These are phyloP conservation scores for Coniochaeta hoffmannii DNA, from an alignment of 2,329 filamentous ascomycete genomes.

Conservation along the genomic window DNA sequence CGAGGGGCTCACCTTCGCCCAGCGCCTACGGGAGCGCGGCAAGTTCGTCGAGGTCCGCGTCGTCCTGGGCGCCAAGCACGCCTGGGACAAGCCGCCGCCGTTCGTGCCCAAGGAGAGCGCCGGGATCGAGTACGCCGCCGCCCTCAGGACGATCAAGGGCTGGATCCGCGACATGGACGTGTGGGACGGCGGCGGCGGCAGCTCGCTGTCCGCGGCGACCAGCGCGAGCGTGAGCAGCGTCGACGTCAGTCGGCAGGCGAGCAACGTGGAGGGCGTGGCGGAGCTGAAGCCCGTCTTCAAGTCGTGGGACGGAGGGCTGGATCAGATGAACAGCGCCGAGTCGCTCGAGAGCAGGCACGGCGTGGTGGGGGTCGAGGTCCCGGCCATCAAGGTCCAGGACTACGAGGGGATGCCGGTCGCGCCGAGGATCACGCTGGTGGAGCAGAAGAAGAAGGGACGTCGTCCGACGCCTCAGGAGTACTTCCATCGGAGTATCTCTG, in stretches of 20 bases:
- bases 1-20: slow-evolving; percentile 54
- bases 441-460: background rate
- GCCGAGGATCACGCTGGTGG: background rate
- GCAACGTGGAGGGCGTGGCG: background rate
- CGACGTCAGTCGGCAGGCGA: background rate
- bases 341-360: background rate
- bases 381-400: background rate
- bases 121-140: background rate
- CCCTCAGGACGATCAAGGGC: background rate
- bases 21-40: slow-evolving; percentile 42
- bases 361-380: background rate
- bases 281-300: background rate
- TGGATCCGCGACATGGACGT: background rate
- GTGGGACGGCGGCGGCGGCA: background rate
- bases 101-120: background rate
- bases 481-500: background rate
- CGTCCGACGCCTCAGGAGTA: background rate
- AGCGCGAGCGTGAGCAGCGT: background rate
- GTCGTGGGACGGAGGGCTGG: background rate
- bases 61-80: slow-evolving; percentile 52
- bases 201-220: background rate
- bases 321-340: background rate
- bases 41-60: slow-evolving; percentile 53
- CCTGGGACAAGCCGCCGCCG: slow-evolving; percentile 56
- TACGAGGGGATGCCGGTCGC: background rate